These are phyloP conservation scores for Xylariaceae sp. DNA, from an alignment of 2,329 filamentous ascomycete species.

Conservation along the genomic window DNA sequence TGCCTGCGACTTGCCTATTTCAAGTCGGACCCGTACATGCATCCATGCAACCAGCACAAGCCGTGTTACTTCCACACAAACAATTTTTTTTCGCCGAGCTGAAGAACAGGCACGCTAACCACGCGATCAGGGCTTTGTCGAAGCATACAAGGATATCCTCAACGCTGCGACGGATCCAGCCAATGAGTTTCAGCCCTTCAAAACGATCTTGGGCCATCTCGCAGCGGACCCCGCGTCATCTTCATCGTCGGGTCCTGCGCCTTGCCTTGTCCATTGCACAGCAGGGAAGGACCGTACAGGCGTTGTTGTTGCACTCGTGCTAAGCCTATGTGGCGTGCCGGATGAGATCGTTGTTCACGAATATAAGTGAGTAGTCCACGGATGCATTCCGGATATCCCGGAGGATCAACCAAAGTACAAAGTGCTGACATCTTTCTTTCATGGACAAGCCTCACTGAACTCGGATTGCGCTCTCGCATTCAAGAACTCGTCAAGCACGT, in stretches of 20 bases:
- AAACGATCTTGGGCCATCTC: constrained; percentile 51
- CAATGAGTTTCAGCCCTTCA: constrained; percentile 51
- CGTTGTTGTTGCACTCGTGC: constrained; percentile 55
- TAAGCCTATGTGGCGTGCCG: constrained; percentile 53
- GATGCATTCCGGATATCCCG: too few species aligned
- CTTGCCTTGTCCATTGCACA: constrained; percentile 57
- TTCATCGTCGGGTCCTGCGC: constrained; percentile 38
- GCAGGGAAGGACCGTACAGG: constrained; percentile 67
- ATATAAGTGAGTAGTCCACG: constrained; percentile 15
- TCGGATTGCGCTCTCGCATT: constrained; percentile 41
- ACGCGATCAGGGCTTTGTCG: constrained; percentile 50
- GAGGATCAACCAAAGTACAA: too few species aligned
- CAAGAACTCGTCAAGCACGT: constrained; percentile 40
- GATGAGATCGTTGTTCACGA: constrained; percentile 51
- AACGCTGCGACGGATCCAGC: constrained; percentile 40
- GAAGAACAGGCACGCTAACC: constrained; percentile 8
- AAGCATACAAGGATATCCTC: constrained; percentile 60
- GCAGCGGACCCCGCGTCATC: constrained; percentile 28
- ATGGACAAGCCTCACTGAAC: constrained; percentile 44
- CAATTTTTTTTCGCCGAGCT: neutral
- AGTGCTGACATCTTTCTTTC: constrained; percentile 3
- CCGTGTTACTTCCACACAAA: neutral
- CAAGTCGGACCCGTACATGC: neutral
- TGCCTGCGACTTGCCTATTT: neutral
- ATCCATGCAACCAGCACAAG: neutral